Conservation (phyloP, 495 filamentous ascomycete species). For the Trichoderma virens region DNA sequence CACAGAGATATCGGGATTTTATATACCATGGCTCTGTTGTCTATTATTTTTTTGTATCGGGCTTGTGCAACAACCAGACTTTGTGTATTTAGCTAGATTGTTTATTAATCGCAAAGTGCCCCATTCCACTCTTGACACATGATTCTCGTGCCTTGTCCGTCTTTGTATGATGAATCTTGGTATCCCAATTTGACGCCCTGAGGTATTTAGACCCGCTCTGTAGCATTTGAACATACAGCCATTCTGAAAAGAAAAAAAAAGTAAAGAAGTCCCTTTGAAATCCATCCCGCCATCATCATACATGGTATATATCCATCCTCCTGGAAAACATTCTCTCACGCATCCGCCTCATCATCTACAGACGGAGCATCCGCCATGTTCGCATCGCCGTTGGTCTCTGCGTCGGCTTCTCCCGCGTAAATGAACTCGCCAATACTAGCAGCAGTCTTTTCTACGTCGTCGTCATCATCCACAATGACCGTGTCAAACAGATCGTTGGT, state of each 20-base stretch:
- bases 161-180: background rate
- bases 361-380: constrained; percentile 14
- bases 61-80: background rate
- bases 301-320: too few species aligned
- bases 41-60: background rate
- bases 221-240: background rate
- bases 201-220: background rate
- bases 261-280: background rate
- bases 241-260: background rate
- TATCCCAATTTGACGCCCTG: background rate
- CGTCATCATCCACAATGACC: constrained; percentile 63
- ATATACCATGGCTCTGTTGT: background rate
- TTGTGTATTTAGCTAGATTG: constrained; percentile 1
- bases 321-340: too few species aligned
- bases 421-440: constrained; percentile 15
- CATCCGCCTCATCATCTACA: constrained; percentile 5
- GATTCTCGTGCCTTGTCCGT: background rate
- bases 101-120: background rate
- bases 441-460: constrained; percentile 57
- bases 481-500: constrained; percentile 53
- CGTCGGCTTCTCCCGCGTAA: constrained; percentile 8
- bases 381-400: background rate
- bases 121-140: background rate
- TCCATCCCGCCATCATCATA: background rate
- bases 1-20: background rate